Evolutionary conservation across 2,329 filamentous ascomycete genomes (phyloP), one percentile per base, ranked within the genome.

Genomic region (Phoma sp.): DNA sequence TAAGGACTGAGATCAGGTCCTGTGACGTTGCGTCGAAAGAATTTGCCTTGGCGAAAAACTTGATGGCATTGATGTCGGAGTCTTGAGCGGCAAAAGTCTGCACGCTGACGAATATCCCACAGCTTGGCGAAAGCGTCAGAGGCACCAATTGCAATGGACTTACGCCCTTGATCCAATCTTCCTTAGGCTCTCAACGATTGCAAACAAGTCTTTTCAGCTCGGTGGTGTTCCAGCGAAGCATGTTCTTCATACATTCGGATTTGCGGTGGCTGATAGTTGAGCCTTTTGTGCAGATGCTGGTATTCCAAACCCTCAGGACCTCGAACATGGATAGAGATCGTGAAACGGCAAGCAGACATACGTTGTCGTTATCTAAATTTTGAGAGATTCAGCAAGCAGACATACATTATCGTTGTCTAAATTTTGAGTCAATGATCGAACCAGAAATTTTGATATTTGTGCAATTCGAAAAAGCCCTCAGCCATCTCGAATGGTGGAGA

Each of bases 61-160:
- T 95, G 62, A 99, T 97, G 68, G 95, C 95, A 77, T 99, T 99
- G 82, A 99, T 99, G 73, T 99, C 95, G 39, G 93, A 97, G 78
- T 98, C 95, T 78, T 98, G 95, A 25, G 95, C 95, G 47, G 95
- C 93, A 77, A 99, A 99, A 2, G 95, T 99, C 82, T 99, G 95
- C 47, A 96, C 93, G 93, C 64, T 95, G 93, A 73, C 95, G 90
- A 67, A 98, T 96, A 80, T 99, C 95, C 95, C 95, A 99, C 52
- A 99, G 82, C 80, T 99, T 99, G 54, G 95, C 95, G 73, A 98
- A 99, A 13, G 93, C 93, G 77, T 99, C 95, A 78, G 95, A 99
- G 68, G 95, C 95, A 75, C 95, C 95, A n/a, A n/a, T n/a, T n/a
- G 18, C 18, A 18, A 18, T 18, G 18, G 2, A 18, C 18, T 18